phyloP scores from a whole-genome alignment of 2,329 filamentous ascomycete genomes.

The Colletotrichum horii region DNA sequence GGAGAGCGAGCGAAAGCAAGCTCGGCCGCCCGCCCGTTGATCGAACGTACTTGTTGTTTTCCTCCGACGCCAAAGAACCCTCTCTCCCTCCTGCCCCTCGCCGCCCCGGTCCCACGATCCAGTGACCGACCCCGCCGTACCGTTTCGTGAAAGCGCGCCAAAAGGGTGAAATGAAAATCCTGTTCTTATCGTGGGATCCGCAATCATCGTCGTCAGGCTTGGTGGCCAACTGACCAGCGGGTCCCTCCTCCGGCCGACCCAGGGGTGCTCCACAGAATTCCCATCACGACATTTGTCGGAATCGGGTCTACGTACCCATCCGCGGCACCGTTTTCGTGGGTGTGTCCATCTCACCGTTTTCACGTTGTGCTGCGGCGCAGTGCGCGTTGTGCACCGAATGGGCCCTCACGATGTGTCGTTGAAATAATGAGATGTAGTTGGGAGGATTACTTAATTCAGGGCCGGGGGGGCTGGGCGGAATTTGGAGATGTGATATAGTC shows the following conservation, averaged over 20 bases:
- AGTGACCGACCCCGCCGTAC: not conserved
- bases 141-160: not conserved
- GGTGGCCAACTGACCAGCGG: not conserved
- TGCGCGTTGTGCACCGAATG: not conserved
- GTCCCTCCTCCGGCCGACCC: not conserved
- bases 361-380: not conserved
- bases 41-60: not conserved
- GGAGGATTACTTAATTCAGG: constrained; percentile 8
- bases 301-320: not conserved
- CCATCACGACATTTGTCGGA: not conserved
- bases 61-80: not conserved
- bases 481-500: not conserved
- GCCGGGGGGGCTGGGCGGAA: not conserved
- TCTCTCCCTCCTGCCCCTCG: not conserved
- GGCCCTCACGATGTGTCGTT: not conserved
- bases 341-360: not conserved
- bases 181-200: constrained; percentile 1
- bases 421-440: constrained; percentile 15
- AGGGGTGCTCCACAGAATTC: not conserved
- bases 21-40: not conserved
- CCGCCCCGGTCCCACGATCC: not conserved
- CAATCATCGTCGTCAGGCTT: not conserved
- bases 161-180: not conserved
- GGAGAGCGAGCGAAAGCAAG: not conserved
- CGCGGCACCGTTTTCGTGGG: not conserved